Evolutionary conservation across 2,329 filamentous ascomycete species (phyloP), one percentile per base, ranked within the genome.

Genomic region (Botrytis elliptica): DNA sequence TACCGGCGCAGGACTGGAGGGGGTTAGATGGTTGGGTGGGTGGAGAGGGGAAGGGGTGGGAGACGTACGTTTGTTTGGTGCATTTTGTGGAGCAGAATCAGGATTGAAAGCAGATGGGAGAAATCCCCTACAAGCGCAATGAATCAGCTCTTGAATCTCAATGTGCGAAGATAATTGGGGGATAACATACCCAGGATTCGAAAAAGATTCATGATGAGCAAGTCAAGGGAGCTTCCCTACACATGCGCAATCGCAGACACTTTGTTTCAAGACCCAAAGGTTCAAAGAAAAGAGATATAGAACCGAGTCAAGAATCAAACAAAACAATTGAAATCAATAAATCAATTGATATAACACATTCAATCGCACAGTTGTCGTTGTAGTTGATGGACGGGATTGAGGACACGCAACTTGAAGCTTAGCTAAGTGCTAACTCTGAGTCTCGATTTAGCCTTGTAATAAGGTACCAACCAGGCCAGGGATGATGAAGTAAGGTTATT

Each of bases 71-170:
- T 97, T 64, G 96, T 91, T 82, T 92, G 90, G 79, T 91, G 91
- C 94, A 99, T 99, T 88, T 99, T 99, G 83, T 97, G 94, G 76
- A 99, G 87, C 75, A 99, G 87, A 80, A 99, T 97, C 80, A 97
- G 87, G 82, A 99, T 97, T 71, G 95, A 98, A 77, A 92, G 87
- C 80, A 99, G 86, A 87, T 99, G 96, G 86, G 94, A 98, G 82
- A 99, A 89, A 87, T 99, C 96, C 85, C 91, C 95, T 97, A 78
- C 73, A 59, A 44, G 38, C 59, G 69, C 57, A 64, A 36, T 52
- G 44, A 36, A 74, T 73, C 75, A 75, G 71, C 40, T 46, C n/a
- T 46, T 69, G 38, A 1, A 52, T 9, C 6, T 33, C 25, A 44
- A 33, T 57, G 6, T 44, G 36, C 66, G 49, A 57, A 42, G 49